Evolutionary conservation across 1,284 basidiomycete species (phyloP).

Genomic region (Moesziomyces aphidis): DNA sequence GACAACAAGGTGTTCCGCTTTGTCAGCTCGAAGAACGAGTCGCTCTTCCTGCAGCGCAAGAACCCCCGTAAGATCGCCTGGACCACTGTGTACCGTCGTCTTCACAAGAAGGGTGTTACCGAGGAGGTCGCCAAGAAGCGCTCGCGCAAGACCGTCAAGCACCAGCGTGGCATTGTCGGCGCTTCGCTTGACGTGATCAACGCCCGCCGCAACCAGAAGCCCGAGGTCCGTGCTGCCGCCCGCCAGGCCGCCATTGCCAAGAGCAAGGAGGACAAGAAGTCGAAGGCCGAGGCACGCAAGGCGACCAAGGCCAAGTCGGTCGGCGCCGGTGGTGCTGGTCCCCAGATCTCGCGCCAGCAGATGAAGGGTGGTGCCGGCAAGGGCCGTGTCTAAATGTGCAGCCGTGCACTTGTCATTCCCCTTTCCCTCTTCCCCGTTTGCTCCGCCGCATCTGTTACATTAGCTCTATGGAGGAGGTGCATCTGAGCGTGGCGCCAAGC

Average conservation of each 20-base stretch:
- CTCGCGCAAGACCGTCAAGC: conserved; percentile 95
- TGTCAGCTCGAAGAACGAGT: conserved; percentile 75
- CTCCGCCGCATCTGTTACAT: conserved; percentile 38
- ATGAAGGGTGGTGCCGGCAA: conserved; percentile 81
- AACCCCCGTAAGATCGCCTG: conserved; percentile 99
- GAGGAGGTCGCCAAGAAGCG: conserved; percentile 99
- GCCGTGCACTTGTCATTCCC: neutral
- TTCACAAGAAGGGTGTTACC: conserved; percentile 99
- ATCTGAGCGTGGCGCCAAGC: conserved; percentile 12
- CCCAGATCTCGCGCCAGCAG: conserved; percentile 93
- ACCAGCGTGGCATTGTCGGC: conserved; percentile 98
- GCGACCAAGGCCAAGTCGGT: conserved; percentile 73
- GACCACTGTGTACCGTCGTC: conserved; percentile 95
- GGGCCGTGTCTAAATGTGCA: conserved; percentile 55
- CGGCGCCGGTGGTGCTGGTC: conserved; percentile 70
- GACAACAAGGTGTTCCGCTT: conserved; percentile 69
- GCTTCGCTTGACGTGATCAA: conserved; percentile 90
- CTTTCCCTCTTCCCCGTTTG: neutral
- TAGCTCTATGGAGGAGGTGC: conserved; percentile 28
- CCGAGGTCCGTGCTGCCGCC: conserved; percentile 83
- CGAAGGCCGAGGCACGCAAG: conserved; percentile 65
- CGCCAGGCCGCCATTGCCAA: conserved; percentile 92
- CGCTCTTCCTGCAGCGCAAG: conserved; percentile 98
- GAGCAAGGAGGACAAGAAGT: conserved; percentile 89
- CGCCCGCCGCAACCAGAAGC: conserved; percentile 81